Evolutionary conservation across 441 rosid species (phyloP).

Genomic region (Adansonia rubrostipa): DNA sequence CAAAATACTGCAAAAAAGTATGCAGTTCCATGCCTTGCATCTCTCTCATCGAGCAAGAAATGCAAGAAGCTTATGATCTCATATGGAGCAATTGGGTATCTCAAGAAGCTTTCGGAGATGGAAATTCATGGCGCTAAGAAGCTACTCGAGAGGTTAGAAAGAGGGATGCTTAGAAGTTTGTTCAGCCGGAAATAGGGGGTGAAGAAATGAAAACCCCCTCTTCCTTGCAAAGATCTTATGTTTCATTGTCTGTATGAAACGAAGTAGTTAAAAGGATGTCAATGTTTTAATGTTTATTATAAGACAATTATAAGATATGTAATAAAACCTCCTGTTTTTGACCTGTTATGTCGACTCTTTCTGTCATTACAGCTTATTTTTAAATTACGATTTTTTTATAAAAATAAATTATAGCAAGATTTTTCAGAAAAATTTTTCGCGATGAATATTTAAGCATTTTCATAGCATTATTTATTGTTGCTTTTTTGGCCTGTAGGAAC

Average conservation of each 20-base stretch:
- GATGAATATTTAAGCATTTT: too few species aligned
- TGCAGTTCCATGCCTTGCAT: slow-evolving; percentile 64
- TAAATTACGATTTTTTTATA: too few species aligned
- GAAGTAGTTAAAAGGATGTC: slow-evolving; percentile 20
- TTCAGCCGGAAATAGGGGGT: slow-evolving; percentile 56
- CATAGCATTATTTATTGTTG: too few species aligned
- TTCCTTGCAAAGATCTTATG: slow-evolving; percentile 24
- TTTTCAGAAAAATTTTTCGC: too few species aligned
- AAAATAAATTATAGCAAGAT: too few species aligned
- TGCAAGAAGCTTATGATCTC: slow-evolving; percentile 87
- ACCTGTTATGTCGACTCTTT: neutral
- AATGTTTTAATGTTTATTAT: slow-evolving; percentile 20
- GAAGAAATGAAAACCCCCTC: slow-evolving; percentile 7
- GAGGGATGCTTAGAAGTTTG: slow-evolving; percentile 72
- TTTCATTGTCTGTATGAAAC: slow-evolving; percentile 61
- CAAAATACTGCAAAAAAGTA: slow-evolving; percentile 86
- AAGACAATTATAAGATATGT: neutral
- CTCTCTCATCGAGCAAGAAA: slow-evolving; percentile 71
- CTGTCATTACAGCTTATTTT: too few species aligned
- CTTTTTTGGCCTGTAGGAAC: too few species aligned
- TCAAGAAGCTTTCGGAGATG: slow-evolving; percentile 84
- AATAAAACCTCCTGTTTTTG: neutral
- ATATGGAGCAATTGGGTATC: slow-evolving; percentile 87
- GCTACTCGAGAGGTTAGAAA: slow-evolving; percentile 76
- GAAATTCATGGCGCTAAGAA: slow-evolving; percentile 82